Percentiles rank a stretch among this genome's conserved stretches.
phyloP scores from a whole-genome alignment of 257 asterid species.

The Ballota nigra region DNA sequence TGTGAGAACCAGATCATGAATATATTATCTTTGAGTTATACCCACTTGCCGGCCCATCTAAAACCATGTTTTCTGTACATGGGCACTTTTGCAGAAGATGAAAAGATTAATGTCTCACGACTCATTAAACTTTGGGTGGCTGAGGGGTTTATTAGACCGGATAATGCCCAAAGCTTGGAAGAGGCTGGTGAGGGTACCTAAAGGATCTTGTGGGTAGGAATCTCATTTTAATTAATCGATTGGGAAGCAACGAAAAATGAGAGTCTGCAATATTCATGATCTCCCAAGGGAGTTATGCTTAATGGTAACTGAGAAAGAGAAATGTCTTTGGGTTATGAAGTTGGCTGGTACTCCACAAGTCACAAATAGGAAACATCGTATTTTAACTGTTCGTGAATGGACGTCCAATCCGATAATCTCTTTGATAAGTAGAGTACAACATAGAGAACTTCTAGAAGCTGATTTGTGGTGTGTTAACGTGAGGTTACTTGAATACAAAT shows the following conservation, averaged over 20 bases:
- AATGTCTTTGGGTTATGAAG: neutral
- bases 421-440: no score
- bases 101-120: no score
- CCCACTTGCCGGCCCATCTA: no score
- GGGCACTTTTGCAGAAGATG: no score
- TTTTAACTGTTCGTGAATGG: neutral
- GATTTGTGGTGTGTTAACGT: neutral
- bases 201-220: neutral
- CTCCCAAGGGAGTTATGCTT: constrained; percentile 1
- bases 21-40: no score
- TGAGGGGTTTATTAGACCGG: neutral
- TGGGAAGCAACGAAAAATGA: neutral
- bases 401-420: neutral
- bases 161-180: neutral
- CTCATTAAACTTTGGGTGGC: no score
- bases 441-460: no score
- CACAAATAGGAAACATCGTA: neutral
- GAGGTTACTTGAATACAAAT: neutral
- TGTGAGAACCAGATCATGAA: no score
- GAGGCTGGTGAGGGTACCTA: neutral
- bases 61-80: no score
- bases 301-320: neutral
- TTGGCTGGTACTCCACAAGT: neutral
- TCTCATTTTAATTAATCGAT: neutral
- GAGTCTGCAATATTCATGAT: neutral